Conservation (phyloP, 164 flowering plant species). For the Hamamelis virginiana region DNA sequence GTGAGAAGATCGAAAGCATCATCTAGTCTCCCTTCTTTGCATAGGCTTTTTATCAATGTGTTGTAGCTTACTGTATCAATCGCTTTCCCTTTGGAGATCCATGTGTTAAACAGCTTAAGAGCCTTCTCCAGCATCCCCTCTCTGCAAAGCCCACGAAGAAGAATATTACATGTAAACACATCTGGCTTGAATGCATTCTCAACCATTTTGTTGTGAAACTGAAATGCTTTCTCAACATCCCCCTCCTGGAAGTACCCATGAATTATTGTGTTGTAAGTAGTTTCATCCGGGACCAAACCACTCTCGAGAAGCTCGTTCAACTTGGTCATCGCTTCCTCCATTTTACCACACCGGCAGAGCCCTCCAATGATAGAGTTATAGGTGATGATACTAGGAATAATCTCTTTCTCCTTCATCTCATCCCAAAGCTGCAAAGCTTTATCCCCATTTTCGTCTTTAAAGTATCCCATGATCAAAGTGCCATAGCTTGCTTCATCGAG, state of each 20-base stretch:
- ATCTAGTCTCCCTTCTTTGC: conserved; percentile 61
- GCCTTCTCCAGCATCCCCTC: conserved; percentile 85
- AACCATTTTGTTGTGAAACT: conserved; percentile 74
- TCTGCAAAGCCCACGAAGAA: conserved; percentile 69
- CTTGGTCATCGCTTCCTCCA: conserved; percentile 51
- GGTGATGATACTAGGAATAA: conserved; percentile 60
- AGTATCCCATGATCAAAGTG: conserved; percentile 67
- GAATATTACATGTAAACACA: conserved; percentile 70
- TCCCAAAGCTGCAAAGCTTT: conserved; percentile 74
- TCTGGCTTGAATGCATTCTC: conserved; percentile 75
- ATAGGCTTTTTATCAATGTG: conserved; percentile 59
- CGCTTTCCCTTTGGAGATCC: conserved; percentile 63
- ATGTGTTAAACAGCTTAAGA: conserved; percentile 58
- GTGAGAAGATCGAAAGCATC: conserved; percentile 51
- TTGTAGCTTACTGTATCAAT: conserved; percentile 70
- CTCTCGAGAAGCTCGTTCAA: conserved; percentile 67
- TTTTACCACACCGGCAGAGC: conserved; percentile 62
- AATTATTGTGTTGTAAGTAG: conserved; percentile 73
- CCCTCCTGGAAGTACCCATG: conserved; percentile 75
- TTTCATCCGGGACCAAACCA: conserved; percentile 74
- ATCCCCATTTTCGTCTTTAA: conserved; percentile 45
- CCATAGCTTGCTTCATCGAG: conserved; percentile 82
- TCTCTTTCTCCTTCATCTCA: conserved; percentile 66
- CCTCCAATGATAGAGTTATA: conserved; percentile 71
- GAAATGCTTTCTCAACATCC: conserved; percentile 71